These are phyloP conservation scores for barrel medic (Medicago truncatula) DNA, from an alignment of 306 rosid genomes.

Conservation along the genomic window DNA sequence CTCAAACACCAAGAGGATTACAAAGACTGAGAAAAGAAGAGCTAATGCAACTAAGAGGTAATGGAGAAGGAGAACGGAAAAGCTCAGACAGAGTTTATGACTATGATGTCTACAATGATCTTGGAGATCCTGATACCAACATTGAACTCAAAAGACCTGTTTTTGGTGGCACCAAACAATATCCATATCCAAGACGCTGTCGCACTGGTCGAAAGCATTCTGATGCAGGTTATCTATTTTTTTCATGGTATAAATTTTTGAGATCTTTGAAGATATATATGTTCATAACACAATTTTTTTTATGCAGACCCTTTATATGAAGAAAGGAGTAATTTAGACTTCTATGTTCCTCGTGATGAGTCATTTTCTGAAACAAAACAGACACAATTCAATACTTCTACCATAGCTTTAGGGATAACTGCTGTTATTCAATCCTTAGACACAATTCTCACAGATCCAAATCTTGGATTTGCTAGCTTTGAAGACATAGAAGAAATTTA, in stretches of 20 bases:
- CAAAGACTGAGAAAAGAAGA: slow-evolving; percentile 57
- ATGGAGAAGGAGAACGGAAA: slow-evolving; percentile 65
- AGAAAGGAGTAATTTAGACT: slow-evolving; percentile 1
- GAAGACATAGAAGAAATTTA: slow-evolving; percentile 54
- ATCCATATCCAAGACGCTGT: slow-evolving; percentile 75
- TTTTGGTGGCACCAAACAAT: slow-evolving; percentile 56
- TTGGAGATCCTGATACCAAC: slow-evolving; percentile 63
- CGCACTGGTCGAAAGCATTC: slow-evolving; percentile 42
- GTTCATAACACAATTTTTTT: neutral
- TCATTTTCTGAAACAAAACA: slow-evolving; percentile 54
- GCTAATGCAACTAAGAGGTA: slow-evolving; percentile 54
- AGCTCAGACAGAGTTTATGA: slow-evolving; percentile 68
- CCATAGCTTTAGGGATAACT: slow-evolving; percentile 44
- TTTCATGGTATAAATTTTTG: too few relatives aligned
- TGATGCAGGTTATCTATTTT: slow-evolving; percentile 47
- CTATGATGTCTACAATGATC: slow-evolving; percentile 72
- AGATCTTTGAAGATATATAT: neutral
- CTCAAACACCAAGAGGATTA: slow-evolving; percentile 72
- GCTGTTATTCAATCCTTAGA: slow-evolving; percentile 46
- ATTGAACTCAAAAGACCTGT: slow-evolving; percentile 54
- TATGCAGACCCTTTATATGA: slow-evolving; percentile 55
- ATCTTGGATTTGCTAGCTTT: slow-evolving; percentile 51
- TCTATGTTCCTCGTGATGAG: slow-evolving; percentile 70
- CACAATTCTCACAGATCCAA: slow-evolving; percentile 36
- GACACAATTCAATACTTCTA: slow-evolving; percentile 46